Base-by-base conservation (phyloP, 148 eudicot genomes). In the Euryodendron excelsum region DNA sequence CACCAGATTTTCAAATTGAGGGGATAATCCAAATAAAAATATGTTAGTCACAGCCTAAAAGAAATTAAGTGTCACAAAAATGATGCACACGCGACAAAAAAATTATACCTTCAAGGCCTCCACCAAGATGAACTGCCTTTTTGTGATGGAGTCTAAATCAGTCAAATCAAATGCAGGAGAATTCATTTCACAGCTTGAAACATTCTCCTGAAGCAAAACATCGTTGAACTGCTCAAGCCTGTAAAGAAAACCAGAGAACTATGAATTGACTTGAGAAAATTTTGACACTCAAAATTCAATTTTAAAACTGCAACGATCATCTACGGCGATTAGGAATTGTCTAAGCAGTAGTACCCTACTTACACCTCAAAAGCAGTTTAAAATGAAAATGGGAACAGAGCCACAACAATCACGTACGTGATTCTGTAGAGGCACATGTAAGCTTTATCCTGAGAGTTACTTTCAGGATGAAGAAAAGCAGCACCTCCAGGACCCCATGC, bases 201-300 rank as follows among this genome's bases (percentile, higher is more conserved):
- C 6, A 78, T 93, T 96, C 80, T 96, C 99, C 78, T 96, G 98
- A 74, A 86, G 81, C 83, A 92, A 80, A 90, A 96, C 90, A 81
- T 96, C 99, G 66, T 96, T 96, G 79, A 96, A 96, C 85, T 96
- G 99, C 91, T 96, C 99, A 64, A 96, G 88, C 88, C 99, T 96
- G 88, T 69, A 55, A 62, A 60, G 30, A 21, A 75, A 78, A 45
- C 15, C 67, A 69, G 45, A 61, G 44, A 69, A 1, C 3, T 4
- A 4, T 25, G 1, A 33, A 34, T 73, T 20, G 21, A 2, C 33
- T 25, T 30, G 53, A 59, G 6, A 68, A 37, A 31, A n/a, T 41
- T 34, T 21, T 2, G 21, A 75, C 33, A 50, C 73, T 28, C 59
- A 45, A 64, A 30, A 52, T 37, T 74, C 56, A 50, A 63, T 69